These are phyloP conservation scores for Curvularia lunata DNA, from an alignment of 2,329 filamentous ascomycete genomes.

Conservation along the genomic window DNA sequence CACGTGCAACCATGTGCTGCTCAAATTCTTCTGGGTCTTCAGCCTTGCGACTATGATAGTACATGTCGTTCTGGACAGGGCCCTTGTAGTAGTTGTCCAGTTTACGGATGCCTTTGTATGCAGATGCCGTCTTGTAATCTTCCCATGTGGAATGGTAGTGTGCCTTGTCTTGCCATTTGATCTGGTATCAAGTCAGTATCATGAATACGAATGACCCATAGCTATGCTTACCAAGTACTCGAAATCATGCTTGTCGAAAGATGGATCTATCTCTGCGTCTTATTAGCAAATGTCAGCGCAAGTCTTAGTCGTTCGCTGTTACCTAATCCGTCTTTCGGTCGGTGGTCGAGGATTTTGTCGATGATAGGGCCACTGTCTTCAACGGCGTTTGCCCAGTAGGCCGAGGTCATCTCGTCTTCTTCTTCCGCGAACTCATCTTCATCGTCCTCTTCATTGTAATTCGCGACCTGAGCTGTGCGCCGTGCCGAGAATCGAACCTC, in stretches of 20 bases:
- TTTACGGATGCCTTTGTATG: conserved; percentile 83
- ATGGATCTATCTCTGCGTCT: conserved; percentile 43
- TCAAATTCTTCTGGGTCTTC: conserved; percentile 84
- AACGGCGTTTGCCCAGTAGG: conserved; percentile 71
- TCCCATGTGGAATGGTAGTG: conserved; percentile 98
- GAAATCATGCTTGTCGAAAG: conserved; percentile 72
- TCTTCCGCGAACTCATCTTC: conserved; percentile 62
- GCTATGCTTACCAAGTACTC: conserved; percentile 68
- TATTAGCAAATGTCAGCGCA: conserved; percentile 25
- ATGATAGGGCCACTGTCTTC: conserved; percentile 85
- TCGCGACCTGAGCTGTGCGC: conserved; percentile 76
- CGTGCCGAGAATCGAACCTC: conserved; percentile 93
- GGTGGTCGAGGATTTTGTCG: conserved; percentile 88
- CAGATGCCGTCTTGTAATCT: conserved; percentile 72
- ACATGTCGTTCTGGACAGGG: conserved; percentile 78
- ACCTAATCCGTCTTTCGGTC: conserved; percentile 69
- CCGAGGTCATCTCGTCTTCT: conserved; percentile 69
- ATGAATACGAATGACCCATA: conserved; percentile 24
- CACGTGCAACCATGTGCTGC: conserved; percentile 93
- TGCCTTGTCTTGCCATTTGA: conserved; percentile 97
- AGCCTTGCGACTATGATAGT: conserved; percentile 61
- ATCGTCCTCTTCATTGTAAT: conserved; percentile 71
- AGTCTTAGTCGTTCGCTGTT: conserved; percentile 16
- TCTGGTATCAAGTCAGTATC: conserved; percentile 55
- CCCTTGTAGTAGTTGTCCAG: conserved; percentile 96